Base-by-base conservation (phyloP, 176 grass and related monocot genomes). In the Otatea glauca region DNA sequence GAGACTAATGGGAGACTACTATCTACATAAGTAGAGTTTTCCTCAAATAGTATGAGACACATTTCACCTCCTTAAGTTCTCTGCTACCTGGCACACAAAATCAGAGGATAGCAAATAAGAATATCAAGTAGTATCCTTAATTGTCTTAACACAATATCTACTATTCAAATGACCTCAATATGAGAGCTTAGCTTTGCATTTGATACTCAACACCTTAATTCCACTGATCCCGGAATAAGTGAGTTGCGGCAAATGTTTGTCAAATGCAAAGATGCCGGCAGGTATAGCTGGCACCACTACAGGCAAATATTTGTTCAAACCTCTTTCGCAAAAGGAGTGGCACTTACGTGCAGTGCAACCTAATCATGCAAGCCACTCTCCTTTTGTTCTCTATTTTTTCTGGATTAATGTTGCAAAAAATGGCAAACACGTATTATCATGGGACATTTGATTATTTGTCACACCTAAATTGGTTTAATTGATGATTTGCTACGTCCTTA, bases 321-420 rank as follows among this genome's bases (percentile, higher is more conserved):
- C 5, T 56, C 42, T 75, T 61, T 61, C 42, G 37, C 21, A 35
- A 71, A 71, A 63, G 32, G 61, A 75, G 2, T 75, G 71, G 50
- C 68, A 48, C 50, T 41, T 53, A 66, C 18, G 15, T 48, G 29
- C 21, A 54, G 53, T 21, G 20, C 66, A 86, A 67, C 32, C 74
- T 65, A 70, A 60, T 16, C 17, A 68, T 45, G 10, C 9, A 78
- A 76, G 17, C 20, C 56, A 13, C 41, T 39, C 60, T 45, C 35
- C 18, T 62, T 51, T 51, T 76, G 23, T 66, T 29, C 14, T 48
- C 23, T 82, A 38, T 25, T 69, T 75, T 75, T 70, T 7, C 38
- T 65, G 51, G 32, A 42, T 88, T 77, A 83, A 78, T 50, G 14
- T 78, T 74, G 58, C 4, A 15, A 79, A 24, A 56, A 34, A 58